These are phyloP conservation scores for Gnaphalium uliginosum DNA, from an alignment of 129 eudicot species.

Conservation along the genomic window DNA sequence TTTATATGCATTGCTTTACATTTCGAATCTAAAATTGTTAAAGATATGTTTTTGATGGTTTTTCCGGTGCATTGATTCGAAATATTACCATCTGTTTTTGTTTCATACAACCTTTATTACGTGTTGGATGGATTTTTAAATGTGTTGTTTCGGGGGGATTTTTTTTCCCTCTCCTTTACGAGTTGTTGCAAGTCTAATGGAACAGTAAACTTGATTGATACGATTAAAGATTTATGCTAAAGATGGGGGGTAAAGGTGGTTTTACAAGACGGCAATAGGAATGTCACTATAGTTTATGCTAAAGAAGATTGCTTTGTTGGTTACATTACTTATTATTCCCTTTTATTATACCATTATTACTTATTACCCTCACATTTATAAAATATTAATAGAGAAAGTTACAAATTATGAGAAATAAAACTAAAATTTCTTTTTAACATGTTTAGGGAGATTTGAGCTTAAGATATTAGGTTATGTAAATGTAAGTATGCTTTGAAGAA, in stretches of 20 bases:
- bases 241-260: slow-evolving; percentile 12
- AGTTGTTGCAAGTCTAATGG: background rate
- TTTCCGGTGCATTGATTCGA: no score
- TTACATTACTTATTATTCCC: slow-evolving; percentile 24
- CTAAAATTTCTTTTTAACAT: background rate
- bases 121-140: background rate
- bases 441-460: background rate
- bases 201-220: background rate
- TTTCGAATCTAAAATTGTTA: no score
- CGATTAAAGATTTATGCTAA: slow-evolving; percentile 22
- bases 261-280: slow-evolving; percentile 38
- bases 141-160: background rate
- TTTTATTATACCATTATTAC: background rate
- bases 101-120: no score
- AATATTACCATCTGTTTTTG: no score
- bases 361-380: background rate
- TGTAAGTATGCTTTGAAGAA: background rate
- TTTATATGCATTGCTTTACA: background rate
- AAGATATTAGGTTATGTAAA: background rate
- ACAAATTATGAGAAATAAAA: background rate
- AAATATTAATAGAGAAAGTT: background rate
- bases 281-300: slow-evolving; percentile 32
- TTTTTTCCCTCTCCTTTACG: background rate
- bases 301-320: slow-evolving; percentile 34
- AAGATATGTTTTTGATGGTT: no score